Base-by-base conservation (phyloP, 345 rosid species). In the Acer yangbiense region DNA sequence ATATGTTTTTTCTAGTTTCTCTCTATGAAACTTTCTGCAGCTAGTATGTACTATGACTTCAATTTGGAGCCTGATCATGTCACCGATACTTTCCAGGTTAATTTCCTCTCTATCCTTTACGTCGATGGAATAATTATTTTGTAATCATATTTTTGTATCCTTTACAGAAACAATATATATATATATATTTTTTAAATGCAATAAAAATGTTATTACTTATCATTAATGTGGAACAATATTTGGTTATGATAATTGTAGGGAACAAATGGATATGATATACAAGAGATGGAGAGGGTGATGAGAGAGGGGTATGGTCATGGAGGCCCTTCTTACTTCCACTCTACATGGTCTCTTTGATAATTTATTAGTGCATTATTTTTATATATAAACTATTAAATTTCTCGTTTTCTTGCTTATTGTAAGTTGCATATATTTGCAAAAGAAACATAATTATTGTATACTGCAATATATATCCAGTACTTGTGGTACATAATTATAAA, bases 1-100 rank as follows among this genome's bases (percentile, higher is more conserved):
- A 61, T 7, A 3, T 52, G 9, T 2, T 21, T 54, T 32, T 32
- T 27, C 1, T 41, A 86, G 93, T 90, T 90, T 83, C 79, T 88
- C 44, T 90, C 93, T 20, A 86, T 84, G 93, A 88, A 90, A 74
- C 90, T 88, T 70, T 83, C 93, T 7, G 90, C 86, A 50, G 91
- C 91, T 10, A 88, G 89, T 43, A 86, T 84, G 69, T 78, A 81
- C 63, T 80, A 77, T 76, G 89, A 79, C 74, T 73, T 82, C 72
- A 79, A 78, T 75, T 52, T 78, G 66, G 93, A 85, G 65, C 81
- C 67, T 12, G 86, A 80, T 35, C 39, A 35, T 58, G 77, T 80
- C 57, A 57, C 82, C 14, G 83, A 88, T 72, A 82, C 74, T 23
- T 73, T 77, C 46, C 83, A 72, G 78, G 80, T 69, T 61, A 60